A percentile compares a stretch with the other conserved stretches of the same genome.
These are phyloP conservation scores for Linderniella brevidens DNA, from an alignment of 257 asterid genomes.

Conservation along the genomic window DNA sequence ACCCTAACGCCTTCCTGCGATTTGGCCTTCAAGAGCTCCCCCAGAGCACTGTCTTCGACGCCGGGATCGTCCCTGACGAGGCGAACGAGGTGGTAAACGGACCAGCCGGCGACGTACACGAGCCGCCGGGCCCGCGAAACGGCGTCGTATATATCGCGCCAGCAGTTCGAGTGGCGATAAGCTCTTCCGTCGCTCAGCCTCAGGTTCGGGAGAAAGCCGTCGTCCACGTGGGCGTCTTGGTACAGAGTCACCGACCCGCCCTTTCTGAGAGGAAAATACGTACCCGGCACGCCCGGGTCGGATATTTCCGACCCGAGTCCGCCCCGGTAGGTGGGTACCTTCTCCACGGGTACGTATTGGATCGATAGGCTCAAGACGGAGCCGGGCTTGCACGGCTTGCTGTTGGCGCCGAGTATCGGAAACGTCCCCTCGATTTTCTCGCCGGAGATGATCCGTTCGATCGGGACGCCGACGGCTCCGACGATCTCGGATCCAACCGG, in stretches of 20 bases:
- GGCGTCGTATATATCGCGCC: conserved; percentile 72
- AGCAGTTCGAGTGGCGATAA: conserved; percentile 44
- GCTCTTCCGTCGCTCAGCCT: conserved; percentile 24
- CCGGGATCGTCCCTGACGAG: conserved; percentile 56
- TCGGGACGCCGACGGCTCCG: conserved; percentile 76
- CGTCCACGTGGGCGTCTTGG: conserved; percentile 75
- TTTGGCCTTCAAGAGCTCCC: conserved; percentile 63
- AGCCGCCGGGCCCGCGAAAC: conserved; percentile 55
- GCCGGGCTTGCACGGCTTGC: conserved; percentile 48
- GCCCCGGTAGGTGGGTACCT: conserved; percentile 35
- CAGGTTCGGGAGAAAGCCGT: conserved; percentile 33
- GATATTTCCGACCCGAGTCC: conserved; percentile 57
- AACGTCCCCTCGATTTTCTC: conserved; percentile 32
- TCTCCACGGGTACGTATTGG: conserved; percentile 49
- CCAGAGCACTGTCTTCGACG: conserved; percentile 28
- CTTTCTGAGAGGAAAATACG: conserved; percentile 60
- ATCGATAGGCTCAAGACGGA: conserved; percentile 54
- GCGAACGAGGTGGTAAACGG: conserved; percentile 59
- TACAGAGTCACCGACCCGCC: conserved; percentile 65
- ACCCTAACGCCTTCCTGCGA: conserved; percentile 95
- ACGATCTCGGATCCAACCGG: conserved; percentile 71
- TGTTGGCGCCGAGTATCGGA: conserved; percentile 40
- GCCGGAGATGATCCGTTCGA: conserved; percentile 39
- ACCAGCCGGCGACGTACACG: conserved; percentile 87
- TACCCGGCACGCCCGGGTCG: conserved; percentile 54